Evolutionary conservation across 2,329 filamentous ascomycete genomes (phyloP), one percentile per base, ranked within the genome.

Genomic region (Diatrype stigma): DNA sequence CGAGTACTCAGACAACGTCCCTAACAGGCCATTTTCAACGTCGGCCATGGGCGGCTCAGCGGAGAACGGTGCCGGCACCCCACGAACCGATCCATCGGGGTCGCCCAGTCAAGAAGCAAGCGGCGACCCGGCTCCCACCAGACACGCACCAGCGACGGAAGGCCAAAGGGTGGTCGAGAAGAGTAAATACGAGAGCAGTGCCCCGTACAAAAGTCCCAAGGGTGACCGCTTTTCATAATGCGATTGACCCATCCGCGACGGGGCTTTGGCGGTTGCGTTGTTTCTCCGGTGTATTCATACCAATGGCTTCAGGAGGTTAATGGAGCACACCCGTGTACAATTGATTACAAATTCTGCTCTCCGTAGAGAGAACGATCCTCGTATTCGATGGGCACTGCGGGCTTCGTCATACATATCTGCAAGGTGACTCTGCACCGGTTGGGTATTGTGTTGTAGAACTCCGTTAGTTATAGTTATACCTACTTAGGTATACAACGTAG

Each of bases 171-270:
- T 88, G 23, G 63, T 74, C 34, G 89, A 92, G 70, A 95, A 90
- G 77, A 88, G 90, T 68, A 96, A 96, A 73, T 97, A 95, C 70
- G 92, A 97, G 73, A 86, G 88, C 30, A 77, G 75, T 48, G 78
- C 82, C 60, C 87, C 91, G 50, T 97, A 86, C 70, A 76, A 81
- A 61, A 87, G 86, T 71, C 82, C 78, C 54, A 95, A 90, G 68
- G 94, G 94, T 3, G 92, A 97, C 73, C 80, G 94, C 32, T 95
- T 99, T 64, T 81, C 88, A 38, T 82, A 67, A 69, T 28, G 40
- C 2, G 22, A 10, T 16, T 11, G 8, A 7, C 19, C 6, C 16
- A 12, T 40, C 11, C 37, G 37, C 3, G 16, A 40, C 17, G 17
- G 37, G 37, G 19, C 8, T 22, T 14, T 40, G 10, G 37, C 17